These are phyloP conservation scores for Globisporangium okanoganense DNA, from an alignment of 352 stramenopile species.

Conservation along the genomic window DNA sequence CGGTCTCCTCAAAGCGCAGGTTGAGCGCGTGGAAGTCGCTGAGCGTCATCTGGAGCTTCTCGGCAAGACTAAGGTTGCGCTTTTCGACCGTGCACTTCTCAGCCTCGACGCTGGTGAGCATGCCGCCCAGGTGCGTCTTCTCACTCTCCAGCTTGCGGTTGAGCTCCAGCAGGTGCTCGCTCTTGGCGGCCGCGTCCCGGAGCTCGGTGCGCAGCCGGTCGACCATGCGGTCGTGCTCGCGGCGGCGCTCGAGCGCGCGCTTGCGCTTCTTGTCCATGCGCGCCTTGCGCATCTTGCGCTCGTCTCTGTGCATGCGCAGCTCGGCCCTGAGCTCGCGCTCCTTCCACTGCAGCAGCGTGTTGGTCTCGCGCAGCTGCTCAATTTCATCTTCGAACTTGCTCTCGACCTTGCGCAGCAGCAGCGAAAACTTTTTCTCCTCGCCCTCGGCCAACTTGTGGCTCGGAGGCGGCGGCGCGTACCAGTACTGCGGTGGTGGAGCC, in stretches of 20 bases:
- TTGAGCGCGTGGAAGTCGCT: constrained; percentile 68
- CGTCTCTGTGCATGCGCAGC: constrained; percentile 52
- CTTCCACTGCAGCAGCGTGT: constrained; percentile 61
- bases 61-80: constrained; percentile 44
- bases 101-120: constrained; percentile 22
- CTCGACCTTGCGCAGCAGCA: constrained; percentile 73
- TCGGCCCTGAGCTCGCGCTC: constrained; percentile 72
- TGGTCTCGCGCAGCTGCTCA: constrained; percentile 65
- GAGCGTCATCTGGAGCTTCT: constrained; percentile 61
- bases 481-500: constrained; percentile 1
- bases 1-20: constrained; percentile 51
- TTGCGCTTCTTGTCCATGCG: constrained; percentile 73
- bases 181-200: constrained; percentile 13
- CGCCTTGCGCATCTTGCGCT: constrained; percentile 59
- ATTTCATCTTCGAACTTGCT: constrained; percentile 80
- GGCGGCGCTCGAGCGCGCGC: constrained; percentile 53
- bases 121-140: constrained; percentile 17
- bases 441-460: constrained; percentile 18
- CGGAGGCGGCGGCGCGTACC: background rate
- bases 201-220: constrained; percentile 44
- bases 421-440: constrained; percentile 52
- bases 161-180: constrained; percentile 14
- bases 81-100: constrained; percentile 43
- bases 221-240: constrained; percentile 50
- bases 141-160: constrained; percentile 20